These are phyloP conservation scores for Russula emetica DNA, from an alignment of 768 basidiomycete genomes.

Conservation along the genomic window DNA sequence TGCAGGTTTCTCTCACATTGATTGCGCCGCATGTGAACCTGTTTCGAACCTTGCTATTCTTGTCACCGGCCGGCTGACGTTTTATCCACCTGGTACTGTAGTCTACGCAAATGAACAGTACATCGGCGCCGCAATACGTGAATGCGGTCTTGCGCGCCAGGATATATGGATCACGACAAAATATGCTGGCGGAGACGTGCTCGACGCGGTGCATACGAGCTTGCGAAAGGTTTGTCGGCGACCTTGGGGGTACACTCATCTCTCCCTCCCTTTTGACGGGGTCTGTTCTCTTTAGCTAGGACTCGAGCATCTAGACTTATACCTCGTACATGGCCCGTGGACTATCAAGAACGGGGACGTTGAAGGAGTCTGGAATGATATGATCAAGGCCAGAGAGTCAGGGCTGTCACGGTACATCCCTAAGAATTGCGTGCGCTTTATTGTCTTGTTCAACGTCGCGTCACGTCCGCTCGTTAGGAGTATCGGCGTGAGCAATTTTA, in stretches of 20 bases:
- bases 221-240: conserved; percentile 43
- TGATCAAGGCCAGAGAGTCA: conserved; percentile 50
- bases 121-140: conserved; percentile 38
- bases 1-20: conserved; percentile 57
- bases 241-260: background rate
- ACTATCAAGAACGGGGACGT: conserved; percentile 33
- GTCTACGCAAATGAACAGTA: conserved; percentile 39
- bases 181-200: conserved; percentile 40
- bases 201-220: conserved; percentile 44
- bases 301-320: conserved; percentile 59
- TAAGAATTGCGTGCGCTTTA: background rate
- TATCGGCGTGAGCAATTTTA: conserved; percentile 72
- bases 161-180: conserved; percentile 45
- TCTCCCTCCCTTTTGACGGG: background rate
- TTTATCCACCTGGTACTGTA: conserved; percentile 13
- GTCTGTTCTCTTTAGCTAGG: conserved; percentile 46
- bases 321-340: conserved; percentile 58
- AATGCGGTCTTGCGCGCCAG: conserved; percentile 36
- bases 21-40: conserved; percentile 51
- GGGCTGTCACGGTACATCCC: conserved; percentile 37
- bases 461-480: conserved; percentile 44
- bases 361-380: conserved; percentile 48
- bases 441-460: too few species aligned
- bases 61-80: background rate
- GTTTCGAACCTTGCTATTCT: conserved; percentile 16